phyloP scores from a whole-genome alignment of 352 stramenopile species.

The Pythium sp. region DNA sequence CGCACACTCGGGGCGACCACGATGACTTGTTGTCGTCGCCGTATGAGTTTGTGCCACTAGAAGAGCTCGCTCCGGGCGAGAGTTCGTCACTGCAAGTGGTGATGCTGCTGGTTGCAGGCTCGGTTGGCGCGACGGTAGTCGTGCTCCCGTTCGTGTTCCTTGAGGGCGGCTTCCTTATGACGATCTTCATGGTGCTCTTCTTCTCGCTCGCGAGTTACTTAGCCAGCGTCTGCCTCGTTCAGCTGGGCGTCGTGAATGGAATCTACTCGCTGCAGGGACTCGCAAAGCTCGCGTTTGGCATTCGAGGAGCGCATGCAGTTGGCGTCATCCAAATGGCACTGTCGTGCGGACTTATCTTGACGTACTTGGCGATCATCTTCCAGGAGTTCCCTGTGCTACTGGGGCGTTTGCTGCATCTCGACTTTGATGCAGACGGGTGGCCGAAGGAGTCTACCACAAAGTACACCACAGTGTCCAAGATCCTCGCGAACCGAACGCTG shows the following conservation, averaged over 20 bases:
- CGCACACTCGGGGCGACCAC: conserved; percentile 17
- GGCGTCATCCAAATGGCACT: conserved; percentile 30
- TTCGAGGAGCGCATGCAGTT: conserved; percentile 26
- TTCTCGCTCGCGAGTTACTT: conserved; percentile 30
- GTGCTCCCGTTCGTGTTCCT: conserved; percentile 43
- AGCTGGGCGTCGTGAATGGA: conserved; percentile 43
- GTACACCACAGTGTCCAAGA: conserved; percentile 14
- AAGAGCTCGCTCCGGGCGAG: conserved; percentile 35
- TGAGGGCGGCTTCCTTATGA: conserved; percentile 43
- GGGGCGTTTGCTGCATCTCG: conserved; percentile 31
- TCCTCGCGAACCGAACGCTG: conserved; percentile 32
- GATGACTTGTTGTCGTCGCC: conserved; percentile 46
- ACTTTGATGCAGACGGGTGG: conserved; percentile 26
- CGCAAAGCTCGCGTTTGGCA: conserved; percentile 40
- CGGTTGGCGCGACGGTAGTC: conserved; percentile 36
- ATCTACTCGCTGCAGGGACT: conserved; percentile 58
- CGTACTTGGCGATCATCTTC: conserved; percentile 42
- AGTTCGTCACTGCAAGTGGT: conserved; percentile 31
- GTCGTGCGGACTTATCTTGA: conserved; percentile 37
- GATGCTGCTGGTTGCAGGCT: conserved; percentile 30
- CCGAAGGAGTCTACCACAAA: conserved; percentile 16
- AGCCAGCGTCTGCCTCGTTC: conserved; percentile 32
- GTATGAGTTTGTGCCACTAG: conserved; percentile 41
- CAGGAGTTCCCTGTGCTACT: conserved; percentile 40
- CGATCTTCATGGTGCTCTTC: conserved; percentile 31